Base-by-base conservation (phyloP, 2,329 filamentous ascomycete genomes). In the Aspergillus pseudoterreus region DNA sequence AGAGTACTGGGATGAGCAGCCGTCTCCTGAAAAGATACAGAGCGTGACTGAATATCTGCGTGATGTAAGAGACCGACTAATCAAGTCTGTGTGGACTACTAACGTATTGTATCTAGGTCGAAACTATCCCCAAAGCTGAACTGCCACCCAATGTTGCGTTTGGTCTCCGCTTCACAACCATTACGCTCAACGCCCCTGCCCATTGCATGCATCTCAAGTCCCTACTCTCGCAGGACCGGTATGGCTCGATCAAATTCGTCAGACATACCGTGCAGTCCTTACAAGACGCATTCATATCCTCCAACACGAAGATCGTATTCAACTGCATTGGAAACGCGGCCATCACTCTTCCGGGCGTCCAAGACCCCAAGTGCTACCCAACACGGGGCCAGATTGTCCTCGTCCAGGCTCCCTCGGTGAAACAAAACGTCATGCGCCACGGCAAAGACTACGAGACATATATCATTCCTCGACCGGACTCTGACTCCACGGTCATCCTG, bases 1-100 rank as follows among this genome's bases (percentile, higher is more conserved):
- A 0, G 74, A 77, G 57, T 65, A 71, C 19, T 76, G 73, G 73
- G 71, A 75, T 45, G 67, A 70, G 38, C 56, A 67, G 3, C 67
- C 71, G 3, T 65, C 72, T 0, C 56, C 60, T 4, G 68, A 72
- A 9, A 77, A 76, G 62, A 72, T 77, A 52, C 63, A 69, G 43
- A 60, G 62, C 6, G 73, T 77, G 59, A 64, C 69, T 0, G 64
- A 66, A 19, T 76, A 76, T 53, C 63, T 76, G 1, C 65, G 74
- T 9, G 47, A 50, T 45, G 42, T 50, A 45, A 22, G 47, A 19
- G 12, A 30, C 27, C 8, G 3, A 30, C 27, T 8, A 10, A 1
- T 11, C 8, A 30, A 4, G 24, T 9, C 27, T 30, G 27, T 9
- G 27, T 30, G n/a, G 21, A 30, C 6, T 2, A 17, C 27, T 32